phyloP scores from a whole-genome alignment of 257 asterid genomes.

The Echites panduratus region DNA sequence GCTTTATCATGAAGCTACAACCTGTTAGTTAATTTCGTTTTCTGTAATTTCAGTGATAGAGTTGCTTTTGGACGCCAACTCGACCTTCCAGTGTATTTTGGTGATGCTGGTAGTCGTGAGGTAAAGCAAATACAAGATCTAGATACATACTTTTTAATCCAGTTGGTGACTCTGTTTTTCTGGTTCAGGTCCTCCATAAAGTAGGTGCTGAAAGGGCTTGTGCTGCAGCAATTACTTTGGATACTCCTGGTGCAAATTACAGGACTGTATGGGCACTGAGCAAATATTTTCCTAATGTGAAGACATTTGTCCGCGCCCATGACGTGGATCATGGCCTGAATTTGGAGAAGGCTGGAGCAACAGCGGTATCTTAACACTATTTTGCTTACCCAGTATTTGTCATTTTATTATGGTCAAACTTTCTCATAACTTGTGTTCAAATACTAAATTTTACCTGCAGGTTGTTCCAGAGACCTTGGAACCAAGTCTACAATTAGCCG shows the following conservation, averaged over 20 bases:
- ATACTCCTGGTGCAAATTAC: constrained; percentile 98
- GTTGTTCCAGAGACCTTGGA: constrained; percentile 99
- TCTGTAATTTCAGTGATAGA: constrained; percentile 65
- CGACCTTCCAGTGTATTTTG: constrained; percentile 99
- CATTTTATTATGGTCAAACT: not conserved
- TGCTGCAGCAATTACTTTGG: constrained; percentile 96
- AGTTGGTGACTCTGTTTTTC: constrained; percentile 17
- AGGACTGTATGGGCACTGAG: constrained; percentile 99
- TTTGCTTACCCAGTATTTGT: not conserved
- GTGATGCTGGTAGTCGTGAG: constrained; percentile 99
- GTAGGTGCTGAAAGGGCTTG: constrained; percentile 97
- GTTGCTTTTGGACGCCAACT: constrained; percentile 95
- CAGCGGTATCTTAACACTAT: constrained; percentile 58
- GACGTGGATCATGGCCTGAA: constrained; percentile 98
- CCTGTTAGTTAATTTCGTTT: constrained; percentile 9
- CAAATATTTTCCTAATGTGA: constrained; percentile 91
- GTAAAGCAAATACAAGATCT: constrained; percentile 35
- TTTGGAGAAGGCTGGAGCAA: constrained; percentile 96
- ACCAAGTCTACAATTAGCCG: constrained; percentile 98
- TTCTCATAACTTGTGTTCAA: not conserved
- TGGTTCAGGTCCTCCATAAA: constrained; percentile 87
- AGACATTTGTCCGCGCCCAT: constrained; percentile 98
- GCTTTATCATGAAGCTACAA: not conserved
- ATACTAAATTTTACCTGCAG: constrained; percentile 29
- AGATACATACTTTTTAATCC: constrained; percentile 12